Conservation (phyloP, 2,329 filamentous ascomycete species). For the Scorias spongiosa region DNA sequence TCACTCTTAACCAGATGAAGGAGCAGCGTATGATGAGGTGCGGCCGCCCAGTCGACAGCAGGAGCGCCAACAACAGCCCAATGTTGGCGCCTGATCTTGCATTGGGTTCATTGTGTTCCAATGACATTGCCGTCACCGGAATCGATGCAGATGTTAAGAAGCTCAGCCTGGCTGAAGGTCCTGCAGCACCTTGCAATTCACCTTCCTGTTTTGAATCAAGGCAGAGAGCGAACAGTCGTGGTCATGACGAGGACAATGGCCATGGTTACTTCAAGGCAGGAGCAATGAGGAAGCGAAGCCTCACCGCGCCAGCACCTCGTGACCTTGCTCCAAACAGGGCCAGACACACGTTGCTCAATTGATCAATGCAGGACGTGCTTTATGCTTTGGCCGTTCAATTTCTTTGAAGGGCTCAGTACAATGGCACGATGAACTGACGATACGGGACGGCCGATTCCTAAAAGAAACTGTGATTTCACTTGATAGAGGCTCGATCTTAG, state of each 20-base stretch:
- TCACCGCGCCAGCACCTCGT: background rate
- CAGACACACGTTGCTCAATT: background rate
- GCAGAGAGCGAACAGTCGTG: background rate
- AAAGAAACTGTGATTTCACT: too few species aligned
- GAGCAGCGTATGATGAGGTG: background rate
- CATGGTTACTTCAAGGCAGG: background rate
- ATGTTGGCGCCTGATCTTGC: background rate
- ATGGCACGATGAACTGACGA: too few species aligned
- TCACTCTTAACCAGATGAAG: constrained; percentile 12
- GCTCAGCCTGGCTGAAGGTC: background rate
- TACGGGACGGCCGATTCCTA: too few species aligned
- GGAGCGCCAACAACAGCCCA: background rate
- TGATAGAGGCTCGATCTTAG: too few species aligned
- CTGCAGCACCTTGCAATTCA: background rate
- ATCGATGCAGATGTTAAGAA: background rate
- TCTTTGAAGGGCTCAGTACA: too few species aligned
- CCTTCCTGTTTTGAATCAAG: background rate
- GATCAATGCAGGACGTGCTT: too few species aligned
- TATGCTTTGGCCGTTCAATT: too few species aligned
- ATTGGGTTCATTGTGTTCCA: background rate
- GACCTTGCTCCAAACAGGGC: background rate
- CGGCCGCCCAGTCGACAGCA: background rate
- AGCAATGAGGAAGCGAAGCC: background rate
- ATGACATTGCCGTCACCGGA: background rate
- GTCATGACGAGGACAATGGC: background rate